Percentiles rank a stretch among this genome's conserved stretches.
Evolutionary conservation across 2,329 filamentous ascomycete genomes (phyloP).

Genomic region (Pseudonectria foliicola): DNA sequence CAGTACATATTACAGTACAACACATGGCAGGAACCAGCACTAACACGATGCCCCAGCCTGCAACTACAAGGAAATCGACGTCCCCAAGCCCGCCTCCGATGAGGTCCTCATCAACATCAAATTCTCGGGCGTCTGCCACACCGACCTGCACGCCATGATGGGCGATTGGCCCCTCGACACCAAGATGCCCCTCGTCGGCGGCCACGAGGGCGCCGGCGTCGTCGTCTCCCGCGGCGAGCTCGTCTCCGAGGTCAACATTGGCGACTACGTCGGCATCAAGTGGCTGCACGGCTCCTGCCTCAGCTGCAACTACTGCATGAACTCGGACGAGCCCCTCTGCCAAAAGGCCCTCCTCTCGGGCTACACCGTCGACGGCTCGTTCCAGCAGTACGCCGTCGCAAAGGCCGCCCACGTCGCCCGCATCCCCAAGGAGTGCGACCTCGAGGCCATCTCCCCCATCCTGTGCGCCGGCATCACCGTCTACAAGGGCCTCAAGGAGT

Average conservation of each 20-base stretch:
- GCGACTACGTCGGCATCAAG: conserved; percentile 83
- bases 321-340: conserved; percentile 78
- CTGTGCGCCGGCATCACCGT: conserved; percentile 83
- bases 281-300: conserved; percentile 90
- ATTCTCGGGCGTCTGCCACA: conserved; percentile 87
- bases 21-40: conserved; percentile 3
- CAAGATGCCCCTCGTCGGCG: conserved; percentile 81
- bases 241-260: conserved; percentile 70
- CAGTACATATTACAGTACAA: too few species aligned
- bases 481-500: conserved; percentile 89
- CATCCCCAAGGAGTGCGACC: conserved; percentile 67
- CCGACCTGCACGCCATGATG: conserved; percentile 70
- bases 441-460: conserved; percentile 73
- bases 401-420: conserved; percentile 80
- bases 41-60: conserved; percentile 38
- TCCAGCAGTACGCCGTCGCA: conserved; percentile 87
- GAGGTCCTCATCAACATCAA: conserved; percentile 90
- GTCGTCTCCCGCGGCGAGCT: conserved; percentile 75
- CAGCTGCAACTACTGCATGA: conserved; percentile 74
- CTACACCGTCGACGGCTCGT: conserved; percentile 87
- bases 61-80: conserved; percentile 74
- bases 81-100: conserved; percentile 73
- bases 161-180: conserved; percentile 83
- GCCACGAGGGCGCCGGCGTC: conserved; percentile 71
- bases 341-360: conserved; percentile 68